Conservation (phyloP, 345 rosid genomes). For the Turritis glabra region DNA sequence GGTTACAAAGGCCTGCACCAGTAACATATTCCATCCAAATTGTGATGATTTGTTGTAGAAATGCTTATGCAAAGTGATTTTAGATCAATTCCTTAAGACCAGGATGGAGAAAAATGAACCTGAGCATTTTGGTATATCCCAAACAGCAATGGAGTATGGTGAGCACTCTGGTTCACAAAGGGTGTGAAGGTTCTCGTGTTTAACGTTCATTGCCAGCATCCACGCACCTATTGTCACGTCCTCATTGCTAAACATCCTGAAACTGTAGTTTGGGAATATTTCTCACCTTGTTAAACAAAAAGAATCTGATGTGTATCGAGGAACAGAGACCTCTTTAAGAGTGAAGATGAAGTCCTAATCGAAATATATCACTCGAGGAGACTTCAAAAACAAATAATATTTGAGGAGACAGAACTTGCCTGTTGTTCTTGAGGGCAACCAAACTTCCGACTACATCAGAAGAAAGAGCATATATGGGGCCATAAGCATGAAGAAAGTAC, state of each 20-base stretch:
- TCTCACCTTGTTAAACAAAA: slow-evolving; percentile 3
- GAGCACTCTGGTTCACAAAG: slow-evolving; percentile 76
- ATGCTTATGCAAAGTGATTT: background rate
- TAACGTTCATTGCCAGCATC: slow-evolving; percentile 98
- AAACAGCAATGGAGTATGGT: slow-evolving; percentile 68
- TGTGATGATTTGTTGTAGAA: slow-evolving; percentile 20
- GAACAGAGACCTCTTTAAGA: background rate
- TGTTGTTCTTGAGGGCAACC: slow-evolving; percentile 74
- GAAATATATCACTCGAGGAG: background rate
- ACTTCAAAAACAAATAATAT: background rate
- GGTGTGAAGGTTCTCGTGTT: slow-evolving; percentile 71
- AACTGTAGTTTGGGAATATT: slow-evolving; percentile 49
- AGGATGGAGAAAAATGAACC: slow-evolving; percentile 44
- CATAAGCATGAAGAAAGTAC: slow-evolving; percentile 93
- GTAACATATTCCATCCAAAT: slow-evolving; percentile 11
- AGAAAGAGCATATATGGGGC: slow-evolving; percentile 92
- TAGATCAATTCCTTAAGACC: background rate
- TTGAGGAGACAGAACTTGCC: slow-evolving; percentile 45
- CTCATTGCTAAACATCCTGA: slow-evolving; percentile 97
- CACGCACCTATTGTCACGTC: slow-evolving; percentile 96
- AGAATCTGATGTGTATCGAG: background rate
- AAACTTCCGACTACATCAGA: slow-evolving; percentile 82
- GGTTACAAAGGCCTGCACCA: slow-evolving; percentile 72
- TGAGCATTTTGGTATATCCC: slow-evolving; percentile 97
- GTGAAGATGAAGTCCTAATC: background rate